phyloP scores from a whole-genome alignment of 192 early-diverging fungal species.

The Spizellomyces punctatus region DNA sequence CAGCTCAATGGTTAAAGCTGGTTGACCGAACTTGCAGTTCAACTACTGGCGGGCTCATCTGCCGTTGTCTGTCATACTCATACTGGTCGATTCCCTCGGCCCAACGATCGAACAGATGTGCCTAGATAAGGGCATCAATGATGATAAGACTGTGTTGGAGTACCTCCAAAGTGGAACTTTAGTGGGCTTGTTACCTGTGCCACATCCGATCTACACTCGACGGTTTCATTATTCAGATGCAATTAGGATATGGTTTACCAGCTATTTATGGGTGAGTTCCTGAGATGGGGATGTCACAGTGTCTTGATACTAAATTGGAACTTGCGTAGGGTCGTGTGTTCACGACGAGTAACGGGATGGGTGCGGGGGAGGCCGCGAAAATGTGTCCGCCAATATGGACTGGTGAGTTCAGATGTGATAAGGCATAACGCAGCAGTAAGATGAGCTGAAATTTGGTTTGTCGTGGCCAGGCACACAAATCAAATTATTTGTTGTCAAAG shows the following conservation, averaged over 20 bases:
- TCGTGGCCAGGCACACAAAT: too few relatives aligned
- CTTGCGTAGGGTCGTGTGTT: slow-evolving; percentile 36
- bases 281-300: neutral
- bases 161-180: slow-evolving; percentile 52
- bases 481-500: too few relatives aligned
- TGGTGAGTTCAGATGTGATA: slow-evolving; percentile 5
- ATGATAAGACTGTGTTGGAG: slow-evolving; percentile 63
- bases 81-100: slow-evolving; percentile 64
- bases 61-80: slow-evolving; percentile 69
- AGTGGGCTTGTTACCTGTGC: slow-evolving; percentile 52
- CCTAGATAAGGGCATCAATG: slow-evolving; percentile 58
- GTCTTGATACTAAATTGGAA: neutral
- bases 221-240: slow-evolving; percentile 41
- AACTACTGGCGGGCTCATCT: slow-evolving; percentile 68
- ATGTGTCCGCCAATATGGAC: slow-evolving; percentile 50
- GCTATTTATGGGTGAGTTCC: slow-evolving; percentile 47
- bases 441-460: too few relatives aligned
- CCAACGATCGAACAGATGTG: slow-evolving; percentile 70
- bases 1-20: neutral
- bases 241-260: slow-evolving; percentile 48
- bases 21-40: slow-evolving; percentile 38
- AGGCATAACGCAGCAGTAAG: too few relatives aligned
- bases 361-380: slow-evolving; percentile 40
- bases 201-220: slow-evolving; percentile 48
- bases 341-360: slow-evolving; percentile 37